Percentiles rank a stretch among this genome's conserved stretches.
Conservation (phyloP, 352 stramenopile genomes). For the Thraustotheca clavata region DNA sequence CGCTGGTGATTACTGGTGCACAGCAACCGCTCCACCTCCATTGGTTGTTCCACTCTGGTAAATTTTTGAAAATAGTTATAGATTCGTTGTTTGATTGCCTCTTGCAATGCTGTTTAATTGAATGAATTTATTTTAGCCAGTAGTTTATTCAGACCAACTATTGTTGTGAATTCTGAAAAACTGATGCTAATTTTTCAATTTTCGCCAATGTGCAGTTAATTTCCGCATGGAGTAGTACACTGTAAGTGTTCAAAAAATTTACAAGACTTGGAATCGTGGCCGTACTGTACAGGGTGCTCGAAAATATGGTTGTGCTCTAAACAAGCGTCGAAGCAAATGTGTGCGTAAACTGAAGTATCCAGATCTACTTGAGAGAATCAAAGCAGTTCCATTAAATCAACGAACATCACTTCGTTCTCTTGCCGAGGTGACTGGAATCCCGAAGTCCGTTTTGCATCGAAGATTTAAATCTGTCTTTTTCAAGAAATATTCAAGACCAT, state of each 20-base stretch:
- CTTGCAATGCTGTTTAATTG: too few species aligned
- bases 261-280: slow-evolving; percentile 11
- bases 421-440: background rate
- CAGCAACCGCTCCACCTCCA: too few species aligned
- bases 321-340: background rate
- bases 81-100: too few species aligned
- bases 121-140: too few species aligned
- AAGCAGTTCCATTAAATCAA: background rate
- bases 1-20: too few species aligned
- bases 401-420: background rate
- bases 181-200: too few species aligned
- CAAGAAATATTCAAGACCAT: background rate
- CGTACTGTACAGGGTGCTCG: background rate
- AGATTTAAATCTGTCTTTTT: slow-evolving; percentile 4
- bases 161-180: too few species aligned
- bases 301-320: background rate
- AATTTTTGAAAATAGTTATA: too few species aligned
- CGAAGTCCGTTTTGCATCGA: slow-evolving; percentile 1
- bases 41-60: too few species aligned
- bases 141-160: too few species aligned
- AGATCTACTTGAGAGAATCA: slow-evolving; percentile 1
- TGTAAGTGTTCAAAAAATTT: slow-evolving; percentile 17
- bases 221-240: too few species aligned
- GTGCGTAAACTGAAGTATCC: background rate
- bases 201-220: too few species aligned